phyloP scores from a whole-genome alignment of 352 stramenopile genomes.

The Phytophthora citricola region DNA sequence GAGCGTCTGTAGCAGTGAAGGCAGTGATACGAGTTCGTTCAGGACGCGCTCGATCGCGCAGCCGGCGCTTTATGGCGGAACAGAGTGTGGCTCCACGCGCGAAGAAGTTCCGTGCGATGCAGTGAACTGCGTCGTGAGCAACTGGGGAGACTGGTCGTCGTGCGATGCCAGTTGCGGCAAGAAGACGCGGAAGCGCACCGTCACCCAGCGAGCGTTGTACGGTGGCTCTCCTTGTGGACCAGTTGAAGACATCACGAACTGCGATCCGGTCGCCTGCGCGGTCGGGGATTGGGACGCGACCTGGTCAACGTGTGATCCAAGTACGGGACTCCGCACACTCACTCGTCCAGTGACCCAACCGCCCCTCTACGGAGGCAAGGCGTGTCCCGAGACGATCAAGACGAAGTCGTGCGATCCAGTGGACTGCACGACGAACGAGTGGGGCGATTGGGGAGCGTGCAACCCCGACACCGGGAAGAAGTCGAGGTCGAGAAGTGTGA shows the following conservation, averaged over 20 bases:
- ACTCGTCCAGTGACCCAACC: conserved; percentile 46
- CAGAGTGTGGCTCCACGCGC: conserved; percentile 26
- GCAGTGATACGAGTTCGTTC: conserved; percentile 31
- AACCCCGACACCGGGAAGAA: conserved; percentile 41
- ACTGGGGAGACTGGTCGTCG: conserved; percentile 50
- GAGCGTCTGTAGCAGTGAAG: conserved; percentile 38
- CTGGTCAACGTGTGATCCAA: conserved; percentile 46
- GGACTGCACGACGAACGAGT: conserved; percentile 52
- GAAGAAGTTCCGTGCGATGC: conserved; percentile 54
- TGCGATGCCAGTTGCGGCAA: conserved; percentile 51
- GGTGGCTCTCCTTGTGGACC: conserved; percentile 36
- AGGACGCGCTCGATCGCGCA: conserved; percentile 41
- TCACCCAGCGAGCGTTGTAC: conserved; percentile 43
- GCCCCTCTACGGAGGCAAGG: conserved; percentile 44
- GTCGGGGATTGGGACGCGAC: conserved; percentile 43
- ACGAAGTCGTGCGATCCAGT: conserved; percentile 57
- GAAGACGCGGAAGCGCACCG: conserved; percentile 43
- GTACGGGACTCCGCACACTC: conserved; percentile 37
- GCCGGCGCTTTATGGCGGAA: conserved; percentile 47
- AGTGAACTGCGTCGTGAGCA: conserved; percentile 54
- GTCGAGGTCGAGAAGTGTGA: conserved; percentile 42
- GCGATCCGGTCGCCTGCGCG: conserved; percentile 50
- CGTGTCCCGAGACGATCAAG: conserved; percentile 40
- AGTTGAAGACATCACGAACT: conserved; percentile 47
- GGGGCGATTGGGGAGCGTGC: conserved; percentile 38